A percentile compares a stretch with the other conserved stretches of the same genome.
Conservation (phyloP, 345 rosid species). For the Moringa oleifera region DNA sequence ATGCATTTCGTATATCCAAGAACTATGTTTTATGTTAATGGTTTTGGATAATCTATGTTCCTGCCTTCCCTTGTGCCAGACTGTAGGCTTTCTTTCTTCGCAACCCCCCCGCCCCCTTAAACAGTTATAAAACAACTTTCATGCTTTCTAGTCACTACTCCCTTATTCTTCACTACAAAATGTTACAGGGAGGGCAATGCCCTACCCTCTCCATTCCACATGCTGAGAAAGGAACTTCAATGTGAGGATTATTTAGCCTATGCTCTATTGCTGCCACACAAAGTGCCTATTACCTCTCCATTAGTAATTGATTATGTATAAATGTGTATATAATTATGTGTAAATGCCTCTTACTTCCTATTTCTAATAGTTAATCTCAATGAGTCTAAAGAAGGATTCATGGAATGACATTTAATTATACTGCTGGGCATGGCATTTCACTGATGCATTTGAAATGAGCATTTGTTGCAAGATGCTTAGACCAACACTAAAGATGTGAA, state of each 20-base stretch:
- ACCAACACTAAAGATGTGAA: too few relatives aligned
- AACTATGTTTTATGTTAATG: background rate
- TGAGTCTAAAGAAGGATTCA: too few relatives aligned
- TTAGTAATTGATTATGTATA: background rate
- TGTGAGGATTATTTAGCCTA: background rate
- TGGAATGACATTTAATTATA: too few relatives aligned
- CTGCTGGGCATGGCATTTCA: too few relatives aligned
- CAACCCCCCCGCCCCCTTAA: background rate
- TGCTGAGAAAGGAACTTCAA: background rate
- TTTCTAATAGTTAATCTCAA: too few relatives aligned
- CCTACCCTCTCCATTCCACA: background rate
- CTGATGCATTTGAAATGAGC: too few relatives aligned
- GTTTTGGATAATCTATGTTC: background rate
- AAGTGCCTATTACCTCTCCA: background rate
- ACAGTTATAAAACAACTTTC: background rate
- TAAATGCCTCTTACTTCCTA: too few relatives aligned
- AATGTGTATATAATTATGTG: too few relatives aligned
- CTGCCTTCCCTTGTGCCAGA: background rate
- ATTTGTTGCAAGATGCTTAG: too few relatives aligned
- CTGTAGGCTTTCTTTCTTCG: background rate
- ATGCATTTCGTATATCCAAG: background rate
- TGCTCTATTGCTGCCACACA: background rate
- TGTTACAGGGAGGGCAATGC: background rate
- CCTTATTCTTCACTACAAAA: background rate
- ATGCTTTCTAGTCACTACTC: background rate